Base-by-base conservation (phyloP, 2,329 filamentous ascomycete genomes). In the Dactylellina haptotyla region DNA sequence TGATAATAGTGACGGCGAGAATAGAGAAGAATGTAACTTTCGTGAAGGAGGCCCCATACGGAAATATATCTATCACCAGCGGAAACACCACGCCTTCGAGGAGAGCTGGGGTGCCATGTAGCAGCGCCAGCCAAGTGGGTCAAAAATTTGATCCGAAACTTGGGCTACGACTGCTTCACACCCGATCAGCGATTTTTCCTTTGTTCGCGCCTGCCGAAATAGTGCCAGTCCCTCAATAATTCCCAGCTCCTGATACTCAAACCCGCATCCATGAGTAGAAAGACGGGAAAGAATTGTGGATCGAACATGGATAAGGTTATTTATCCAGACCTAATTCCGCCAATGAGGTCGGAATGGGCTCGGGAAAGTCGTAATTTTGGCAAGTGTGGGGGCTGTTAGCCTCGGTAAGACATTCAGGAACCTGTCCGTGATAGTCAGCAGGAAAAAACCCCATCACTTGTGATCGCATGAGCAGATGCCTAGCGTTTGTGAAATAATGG, bases 381-480 rank as follows among this genome's bases (percentile, higher is more conserved):
- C 25, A 58, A 67, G 53, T 67, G 63, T 51, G 53, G 53, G 45
- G 32, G 43, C n/a, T 20, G 4, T 41, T 16, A 43, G 18, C 63
- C 63, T 67, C 63, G 63, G 63, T 53, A 67, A 58, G 63, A 65
- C 59, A 63, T 54, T 20, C 34, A 57, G 34, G 43, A 51, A 34
- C 53, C n/a, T 39, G 28, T 53, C 51, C 34, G 63, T 67, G 63
- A 67, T 56, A 59, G 18, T 57, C 53, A 57, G 53, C 53, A 43
- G 53, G 20, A 26, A 67, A 57, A 67, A 43, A 14, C 32, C n/a
- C n/a, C n/a, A 46, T 46, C 16, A 18, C 18, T 23, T 9, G 18
- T 4, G 16, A 10, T 23, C 14, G 41, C 18, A 46, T n/a, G 41
- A 4, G 18, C 16, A 46, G 6, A 34, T 34, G 32, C 32, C n/a